These are phyloP conservation scores for Cenchrus fungigraminus DNA, from an alignment of 176 grass and related monocot species.

Conservation along the genomic window DNA sequence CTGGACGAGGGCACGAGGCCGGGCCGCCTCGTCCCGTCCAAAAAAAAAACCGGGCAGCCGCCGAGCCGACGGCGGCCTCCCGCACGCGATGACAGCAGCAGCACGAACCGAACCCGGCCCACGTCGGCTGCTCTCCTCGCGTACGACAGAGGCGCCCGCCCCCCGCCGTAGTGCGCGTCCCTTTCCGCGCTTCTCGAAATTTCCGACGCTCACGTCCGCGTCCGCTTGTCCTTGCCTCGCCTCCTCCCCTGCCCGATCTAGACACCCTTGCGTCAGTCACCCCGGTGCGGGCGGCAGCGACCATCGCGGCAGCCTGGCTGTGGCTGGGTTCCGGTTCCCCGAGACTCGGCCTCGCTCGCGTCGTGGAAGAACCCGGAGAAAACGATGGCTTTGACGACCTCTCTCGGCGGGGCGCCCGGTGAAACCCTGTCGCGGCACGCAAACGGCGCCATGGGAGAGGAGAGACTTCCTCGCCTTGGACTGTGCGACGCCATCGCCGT, in stretches of 20 bases:
- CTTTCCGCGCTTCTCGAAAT: conserved; percentile 41
- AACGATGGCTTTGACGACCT: background rate
- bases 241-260: background rate
- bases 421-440: background rate
- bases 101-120: background rate
- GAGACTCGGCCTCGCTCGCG: no score
- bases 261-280: no score
- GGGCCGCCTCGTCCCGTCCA: background rate
- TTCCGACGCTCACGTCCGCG: conserved; percentile 11
- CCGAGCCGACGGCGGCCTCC: background rate
- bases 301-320: background rate
- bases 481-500: no score
- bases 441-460: background rate
- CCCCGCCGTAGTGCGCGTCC: background rate
- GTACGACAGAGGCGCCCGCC: background rate
- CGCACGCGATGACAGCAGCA: background rate
- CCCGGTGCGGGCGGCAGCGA: background rate
- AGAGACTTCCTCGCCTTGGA: no score
- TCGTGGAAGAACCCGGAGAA: background rate
- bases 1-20: background rate
- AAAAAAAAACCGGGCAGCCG: background rate
- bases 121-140: background rate
- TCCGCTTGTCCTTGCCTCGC: background rate
- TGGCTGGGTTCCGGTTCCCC: background rate
- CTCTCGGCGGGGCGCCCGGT: background rate